phyloP scores from a whole-genome alignment of 2,329 filamentous ascomycete genomes.

The Onygenales sp. region DNA sequence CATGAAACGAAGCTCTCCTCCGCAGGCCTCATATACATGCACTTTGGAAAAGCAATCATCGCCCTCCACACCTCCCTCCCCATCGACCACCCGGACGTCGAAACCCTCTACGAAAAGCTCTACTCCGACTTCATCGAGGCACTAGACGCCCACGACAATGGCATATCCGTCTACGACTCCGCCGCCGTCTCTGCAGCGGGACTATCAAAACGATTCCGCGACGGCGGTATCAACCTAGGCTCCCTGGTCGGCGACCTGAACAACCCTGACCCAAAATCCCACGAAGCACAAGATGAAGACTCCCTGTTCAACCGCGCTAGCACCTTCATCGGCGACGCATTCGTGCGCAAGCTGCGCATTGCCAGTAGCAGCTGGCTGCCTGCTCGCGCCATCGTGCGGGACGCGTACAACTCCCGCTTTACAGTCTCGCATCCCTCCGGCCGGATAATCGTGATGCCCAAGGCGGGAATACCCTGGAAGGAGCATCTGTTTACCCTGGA shows the following conservation, averaged over 20 bases:
- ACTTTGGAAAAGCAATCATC: conserved; percentile 83
- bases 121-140: conserved; percentile 93
- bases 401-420: conserved; percentile 60
- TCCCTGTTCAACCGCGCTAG: conserved; percentile 68
- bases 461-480: conserved; percentile 78
- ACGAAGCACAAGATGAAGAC: conserved; percentile 67
- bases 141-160: conserved; percentile 96
- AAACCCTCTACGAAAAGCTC: conserved; percentile 73
- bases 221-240: conserved; percentile 74
- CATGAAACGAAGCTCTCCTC: conserved; percentile 83
- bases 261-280: conserved; percentile 47
- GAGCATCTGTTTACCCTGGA: conserved; percentile 91
- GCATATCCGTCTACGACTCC: conserved; percentile 73
- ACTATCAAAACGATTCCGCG: conserved; percentile 71
- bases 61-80: conserved; percentile 52
- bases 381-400: conserved; percentile 66
- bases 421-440: conserved; percentile 60
- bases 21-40: conserved; percentile 88
- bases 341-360: conserved; percentile 69
- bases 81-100: conserved; percentile 57
- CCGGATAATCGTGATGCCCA: conserved; percentile 70
- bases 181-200: conserved; percentile 58
- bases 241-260: conserved; percentile 76
- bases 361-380: conserved; percentile 74
- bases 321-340: conserved; percentile 78